Base-by-base conservation (phyloP, 2,329 filamentous ascomycete genomes). In the Apiospora phragmitis region DNA sequence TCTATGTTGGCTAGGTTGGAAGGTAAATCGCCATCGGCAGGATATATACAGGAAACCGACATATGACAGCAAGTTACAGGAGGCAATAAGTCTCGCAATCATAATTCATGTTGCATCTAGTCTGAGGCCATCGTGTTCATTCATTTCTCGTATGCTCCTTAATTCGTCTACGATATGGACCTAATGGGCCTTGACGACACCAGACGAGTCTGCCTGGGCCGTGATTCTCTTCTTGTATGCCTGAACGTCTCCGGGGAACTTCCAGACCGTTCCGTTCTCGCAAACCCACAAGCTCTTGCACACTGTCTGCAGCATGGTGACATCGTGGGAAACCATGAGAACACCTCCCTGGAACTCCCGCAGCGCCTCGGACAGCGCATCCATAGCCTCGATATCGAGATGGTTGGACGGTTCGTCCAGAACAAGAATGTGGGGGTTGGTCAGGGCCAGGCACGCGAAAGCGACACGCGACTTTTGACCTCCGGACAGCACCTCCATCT, bases 401-500 rank as follows among this genome's bases (percentile, higher is more conserved):
- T 99, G 96, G 86, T 99, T 99, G 74, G 94, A 97, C 80, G 96
- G 96, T 83, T 99, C 96, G 88, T 99, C 96, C 68, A 99, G 93
- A 72, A 99, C 95, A 65, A 99, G 88, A 75, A 99, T 98, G 80
- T 99, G 96, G 24, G 96, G 96, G 82, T 98, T 97, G 67, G 91
- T 94, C 74, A 99, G 85, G 0, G 94, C 95, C 72, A 99, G 84
- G 80, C 95, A 98, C n/a, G 96, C 95, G 82, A 99, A 99, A 9
- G 96, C 96, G 1, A 99, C 96, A 85, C 96, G 93, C 68, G 95
- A 98, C 82, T 99, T 99, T 80, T 99, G 96, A 85, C 96, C 96
- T 87, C 96, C 96, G 18, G 96, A 99, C 4, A 99, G 84, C 67
- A 98, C 83, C 55, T 85, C 95, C 92, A 99, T 97, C 85, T 97